These are phyloP conservation scores for Conticribra guillardii DNA, from an alignment of 108 stramenopile species.

Conservation along the genomic window DNA sequence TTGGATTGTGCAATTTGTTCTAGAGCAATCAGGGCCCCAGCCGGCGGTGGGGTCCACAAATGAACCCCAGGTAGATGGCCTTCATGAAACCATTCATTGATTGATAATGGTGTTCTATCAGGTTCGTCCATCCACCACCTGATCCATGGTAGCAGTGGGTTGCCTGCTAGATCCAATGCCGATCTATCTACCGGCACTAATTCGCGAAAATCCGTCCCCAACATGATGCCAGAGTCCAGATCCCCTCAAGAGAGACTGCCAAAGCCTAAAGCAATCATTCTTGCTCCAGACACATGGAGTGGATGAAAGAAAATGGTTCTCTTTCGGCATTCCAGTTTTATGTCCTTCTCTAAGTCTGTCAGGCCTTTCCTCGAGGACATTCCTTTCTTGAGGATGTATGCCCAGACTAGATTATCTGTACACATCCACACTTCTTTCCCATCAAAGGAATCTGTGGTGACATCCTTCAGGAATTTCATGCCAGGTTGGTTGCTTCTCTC, in stretches of 20 bases:
- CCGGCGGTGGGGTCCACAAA: conserved; percentile 23
- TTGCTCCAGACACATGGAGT: not conserved
- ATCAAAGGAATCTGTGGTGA: not conserved
- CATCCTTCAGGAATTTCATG: not conserved
- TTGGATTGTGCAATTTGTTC: not conserved
- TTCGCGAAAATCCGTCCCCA: conserved; percentile 12
- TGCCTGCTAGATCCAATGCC: conserved; percentile 6
- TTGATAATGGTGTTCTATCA: not conserved
- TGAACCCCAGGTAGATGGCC: conserved; percentile 14
- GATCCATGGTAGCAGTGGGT: not conserved
- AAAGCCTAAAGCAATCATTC: conserved; percentile 4
- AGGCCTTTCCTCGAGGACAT: too few relatives aligned
- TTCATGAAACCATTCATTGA: conserved; percentile 7
- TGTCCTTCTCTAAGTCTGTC: conserved; percentile 1
- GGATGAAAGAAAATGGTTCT: too few relatives aligned
- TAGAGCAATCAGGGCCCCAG: conserved; percentile 10
- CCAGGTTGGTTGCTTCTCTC: conserved; percentile 12
- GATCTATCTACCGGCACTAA: conserved; percentile 1
- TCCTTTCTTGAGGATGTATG: too few relatives aligned
- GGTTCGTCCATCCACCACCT: conserved; percentile 15
- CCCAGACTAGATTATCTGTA: conserved; percentile 6
- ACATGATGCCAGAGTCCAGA: conserved; percentile 7
- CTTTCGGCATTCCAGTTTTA: not conserved
- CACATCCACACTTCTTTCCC: not conserved
- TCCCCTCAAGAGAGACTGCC: conserved; percentile 30